Evolutionary conservation across 1,284 basidiomycete species (phyloP).

Genomic region (Coniferiporia sulphurascens): DNA sequence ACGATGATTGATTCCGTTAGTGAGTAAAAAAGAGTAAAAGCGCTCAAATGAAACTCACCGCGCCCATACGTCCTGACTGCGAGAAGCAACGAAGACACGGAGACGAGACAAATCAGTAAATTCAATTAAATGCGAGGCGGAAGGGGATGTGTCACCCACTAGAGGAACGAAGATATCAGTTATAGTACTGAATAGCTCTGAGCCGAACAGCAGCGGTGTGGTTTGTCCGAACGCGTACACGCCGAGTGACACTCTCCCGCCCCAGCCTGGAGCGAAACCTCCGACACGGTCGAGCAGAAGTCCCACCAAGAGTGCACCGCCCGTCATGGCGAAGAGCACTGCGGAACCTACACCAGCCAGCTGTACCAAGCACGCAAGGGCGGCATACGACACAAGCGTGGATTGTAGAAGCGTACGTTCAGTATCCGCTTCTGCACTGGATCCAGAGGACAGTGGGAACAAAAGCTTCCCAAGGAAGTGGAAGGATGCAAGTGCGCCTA

Average conservation of each 20-base stretch:
- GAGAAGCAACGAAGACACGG: too few relatives aligned
- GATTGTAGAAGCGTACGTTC: slow-evolving; percentile 63
- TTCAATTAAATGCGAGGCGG: slow-evolving; percentile 1
- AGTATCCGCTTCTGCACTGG: slow-evolving; percentile 29
- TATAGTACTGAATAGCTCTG: slow-evolving; percentile 66
- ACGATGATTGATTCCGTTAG: not conserved
- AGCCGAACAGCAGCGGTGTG: slow-evolving; percentile 62
- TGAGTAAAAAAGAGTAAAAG: not conserved
- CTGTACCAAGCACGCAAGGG: slow-evolving; percentile 52
- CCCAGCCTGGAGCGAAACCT: slow-evolving; percentile 23
- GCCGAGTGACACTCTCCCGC: slow-evolving; percentile 44
- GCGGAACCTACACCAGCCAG: slow-evolving; percentile 64
- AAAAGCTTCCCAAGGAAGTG: slow-evolving; percentile 37
- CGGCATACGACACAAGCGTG: slow-evolving; percentile 55
- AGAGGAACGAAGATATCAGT: slow-evolving; percentile 91
- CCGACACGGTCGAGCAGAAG: slow-evolving; percentile 36
- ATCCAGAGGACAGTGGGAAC: slow-evolving; percentile 28
- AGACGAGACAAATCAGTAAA: not conserved
- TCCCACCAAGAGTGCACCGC: slow-evolving; percentile 46
- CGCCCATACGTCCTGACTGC: slow-evolving; percentile 72
- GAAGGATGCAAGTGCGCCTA: slow-evolving; percentile 48
- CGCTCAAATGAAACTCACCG: slow-evolving; percentile 23
- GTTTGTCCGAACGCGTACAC: slow-evolving; percentile 65
- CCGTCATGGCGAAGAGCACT: slow-evolving; percentile 58
- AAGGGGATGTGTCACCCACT: slow-evolving; percentile 39